Evolutionary conservation across 352 stramenopile species (phyloP).

Genomic region (Phytophthora sp.): DNA sequence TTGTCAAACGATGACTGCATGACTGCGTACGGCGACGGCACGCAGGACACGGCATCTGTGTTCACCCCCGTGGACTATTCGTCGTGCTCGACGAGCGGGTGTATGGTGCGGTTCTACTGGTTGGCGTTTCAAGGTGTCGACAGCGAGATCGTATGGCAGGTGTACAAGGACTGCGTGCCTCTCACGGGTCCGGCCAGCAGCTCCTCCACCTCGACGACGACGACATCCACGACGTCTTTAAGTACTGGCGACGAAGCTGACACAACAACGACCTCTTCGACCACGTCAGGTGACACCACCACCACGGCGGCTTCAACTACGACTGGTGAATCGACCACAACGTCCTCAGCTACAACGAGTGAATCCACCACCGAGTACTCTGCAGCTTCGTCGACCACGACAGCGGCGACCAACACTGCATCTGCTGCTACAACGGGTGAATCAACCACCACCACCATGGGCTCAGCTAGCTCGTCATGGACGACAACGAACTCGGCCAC

Average conservation of each 20-base stretch:
- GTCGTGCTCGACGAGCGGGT: slow-evolving; percentile 34
- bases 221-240: slow-evolving; percentile 15
- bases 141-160: slow-evolving; percentile 35
- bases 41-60: slow-evolving; percentile 24
- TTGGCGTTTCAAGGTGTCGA: slow-evolving; percentile 39
- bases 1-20: slow-evolving; percentile 42
- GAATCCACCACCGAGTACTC: background rate
- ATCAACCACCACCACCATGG: background rate
- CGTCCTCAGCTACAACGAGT: background rate
- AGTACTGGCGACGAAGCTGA: slow-evolving; percentile 18
- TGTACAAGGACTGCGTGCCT: slow-evolving; percentile 48
- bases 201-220: slow-evolving; percentile 11
- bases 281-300: background rate
- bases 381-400: background rate
- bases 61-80: slow-evolving; percentile 48
- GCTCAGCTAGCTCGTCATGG: background rate
- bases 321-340: background rate
- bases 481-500: slow-evolving; percentile 1
- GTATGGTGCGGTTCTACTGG: slow-evolving; percentile 51
- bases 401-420: background rate
- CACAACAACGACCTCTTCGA: background rate
- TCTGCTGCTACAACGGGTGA: background rate
- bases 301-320: slow-evolving; percentile 1
- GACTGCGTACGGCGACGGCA: slow-evolving; percentile 37
- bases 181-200: slow-evolving; percentile 26